phyloP scores from a whole-genome alignment of 1,284 basidiomycete species.

The Mycena citricolor region DNA sequence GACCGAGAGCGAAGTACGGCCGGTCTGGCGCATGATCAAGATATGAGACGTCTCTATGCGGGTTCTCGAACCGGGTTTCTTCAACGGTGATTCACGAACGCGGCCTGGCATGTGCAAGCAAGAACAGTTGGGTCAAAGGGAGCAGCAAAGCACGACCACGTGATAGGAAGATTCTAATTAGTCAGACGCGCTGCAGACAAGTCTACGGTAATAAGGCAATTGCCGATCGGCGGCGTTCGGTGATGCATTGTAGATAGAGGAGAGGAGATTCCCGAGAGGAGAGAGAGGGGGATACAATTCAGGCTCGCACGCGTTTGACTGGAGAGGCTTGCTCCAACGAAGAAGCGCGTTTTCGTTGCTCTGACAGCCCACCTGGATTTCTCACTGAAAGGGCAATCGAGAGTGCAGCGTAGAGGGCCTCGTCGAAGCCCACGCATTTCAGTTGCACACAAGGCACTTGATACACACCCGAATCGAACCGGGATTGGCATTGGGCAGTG shows the following conservation, averaged over 20 bases:
- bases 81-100: constrained; percentile 35
- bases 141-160: too few relatives aligned
- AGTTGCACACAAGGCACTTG: constrained; percentile 47
- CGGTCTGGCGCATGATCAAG: constrained; percentile 43
- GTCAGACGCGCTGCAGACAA: too few relatives aligned
- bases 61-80: constrained; percentile 32
- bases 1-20: constrained; percentile 75
- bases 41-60: not conserved
- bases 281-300: too few relatives aligned
- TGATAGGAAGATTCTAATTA: too few relatives aligned
- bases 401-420: constrained; percentile 36
- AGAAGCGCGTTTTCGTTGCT: too few relatives aligned
- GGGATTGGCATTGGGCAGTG: constrained; percentile 15
- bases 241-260: too few relatives aligned
- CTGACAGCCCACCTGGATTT: too few relatives aligned
- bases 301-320: too few relatives aligned
- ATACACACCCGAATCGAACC: constrained; percentile 42
- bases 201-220: too few relatives aligned
- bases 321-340: too few relatives aligned
- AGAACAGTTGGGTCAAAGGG: constrained; percentile 5
- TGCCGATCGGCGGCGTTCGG: too few relatives aligned
- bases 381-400: constrained; percentile 18
- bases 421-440: constrained; percentile 43
- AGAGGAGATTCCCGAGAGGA: too few relatives aligned
- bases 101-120: constrained; percentile 39